Evolutionary conservation across 2,329 filamentous ascomycete species (phyloP), one percentile per base, ranked within the genome.

Genomic region (Penicillium rolfsii): DNA sequence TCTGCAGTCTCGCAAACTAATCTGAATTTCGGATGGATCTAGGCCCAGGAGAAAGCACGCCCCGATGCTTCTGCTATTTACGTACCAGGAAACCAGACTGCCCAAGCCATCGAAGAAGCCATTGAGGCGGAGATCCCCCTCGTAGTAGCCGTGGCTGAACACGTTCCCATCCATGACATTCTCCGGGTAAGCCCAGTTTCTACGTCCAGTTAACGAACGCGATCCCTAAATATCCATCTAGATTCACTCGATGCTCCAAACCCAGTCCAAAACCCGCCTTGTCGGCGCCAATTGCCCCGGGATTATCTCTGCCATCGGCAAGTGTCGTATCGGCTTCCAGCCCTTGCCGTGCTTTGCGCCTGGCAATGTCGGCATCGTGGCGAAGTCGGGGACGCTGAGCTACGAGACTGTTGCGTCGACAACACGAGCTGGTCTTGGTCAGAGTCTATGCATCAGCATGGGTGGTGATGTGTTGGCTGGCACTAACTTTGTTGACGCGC

Each of bases 211-310:
- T 11, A 41, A 11, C 38, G 16, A 30, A 30, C 4, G 19, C 19
- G 2, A 24, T 0, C 33, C 22, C 28, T 41, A 35, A 43, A 14
- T 24, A 1, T 24, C 26, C n/a, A 8, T 30, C 3, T 58, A 89
- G 77, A 85, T 90, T 55, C 87, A 91, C 55, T 87, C 87, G 26
- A 87, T 91, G 52, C 82, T 93, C 4, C 82, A 85, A 63, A 89
- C 89, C 0, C 91, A 93, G 71, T 87, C 83, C 1, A 89, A 85
- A 66, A 90, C 89, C 0, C 82, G 91, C 6, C 82, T 94, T 0
- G 89, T 94, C 0, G 91, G 91, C 1, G 89, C 91, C n/a, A 94
- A 93, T 72, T 90, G 89, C 22, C 90, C 91, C 0, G 91, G 91
- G 0, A 92, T 94, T 63, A 91, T 93, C 59, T 89, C 89, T 4